Evolutionary conservation across 768 basidiomycete genomes (phyloP).

Genomic region (Calocybe cyanea): DNA sequence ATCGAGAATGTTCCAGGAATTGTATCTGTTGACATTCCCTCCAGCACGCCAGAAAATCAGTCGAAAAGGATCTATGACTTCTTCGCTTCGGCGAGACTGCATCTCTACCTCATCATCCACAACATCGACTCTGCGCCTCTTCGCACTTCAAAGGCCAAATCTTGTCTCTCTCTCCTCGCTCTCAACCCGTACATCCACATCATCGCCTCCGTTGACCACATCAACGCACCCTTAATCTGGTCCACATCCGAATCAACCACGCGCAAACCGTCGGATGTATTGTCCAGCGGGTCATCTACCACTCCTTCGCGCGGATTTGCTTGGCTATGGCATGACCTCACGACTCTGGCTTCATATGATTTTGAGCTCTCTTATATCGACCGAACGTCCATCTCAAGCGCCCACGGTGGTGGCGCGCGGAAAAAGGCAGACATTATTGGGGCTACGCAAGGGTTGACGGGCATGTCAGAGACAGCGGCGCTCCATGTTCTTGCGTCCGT

Average conservation of each 20-base stretch:
- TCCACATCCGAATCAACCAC: slow-evolving; percentile 60
- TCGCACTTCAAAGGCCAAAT: slow-evolving; percentile 58
- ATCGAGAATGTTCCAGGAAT: slow-evolving; percentile 52
- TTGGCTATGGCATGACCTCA: slow-evolving; percentile 89
- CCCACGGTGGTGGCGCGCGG: slow-evolving; percentile 37
- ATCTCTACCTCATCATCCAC: slow-evolving; percentile 75
- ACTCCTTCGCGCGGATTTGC: slow-evolving; percentile 48
- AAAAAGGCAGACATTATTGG: slow-evolving; percentile 27
- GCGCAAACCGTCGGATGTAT: no score
- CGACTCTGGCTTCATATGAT: slow-evolving; percentile 81
- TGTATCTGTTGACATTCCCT: slow-evolving; percentile 27
- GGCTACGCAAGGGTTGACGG: slow-evolving; percentile 31
- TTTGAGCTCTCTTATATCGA: slow-evolving; percentile 69
- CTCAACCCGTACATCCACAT: slow-evolving; percentile 76
- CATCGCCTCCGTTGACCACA: slow-evolving; percentile 82
- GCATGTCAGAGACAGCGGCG: slow-evolving; percentile 74
- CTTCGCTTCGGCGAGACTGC: slow-evolving; percentile 40
- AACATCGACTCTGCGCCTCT: slow-evolving; percentile 80
- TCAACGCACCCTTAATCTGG: slow-evolving; percentile 83
- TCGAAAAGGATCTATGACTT: slow-evolving; percentile 62
- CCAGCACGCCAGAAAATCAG: slow-evolving; percentile 54
- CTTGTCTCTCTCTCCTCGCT: slow-evolving; percentile 69
- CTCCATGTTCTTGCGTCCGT: slow-evolving; percentile 83
- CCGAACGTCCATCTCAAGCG: slow-evolving; percentile 58
- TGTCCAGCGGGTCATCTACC: slow-evolving; percentile 7